A percentile compares a stretch with the other conserved stretches of the same genome.
phyloP scores from a whole-genome alignment of 306 rosid genomes.

The Potentilla sterilis region DNA sequence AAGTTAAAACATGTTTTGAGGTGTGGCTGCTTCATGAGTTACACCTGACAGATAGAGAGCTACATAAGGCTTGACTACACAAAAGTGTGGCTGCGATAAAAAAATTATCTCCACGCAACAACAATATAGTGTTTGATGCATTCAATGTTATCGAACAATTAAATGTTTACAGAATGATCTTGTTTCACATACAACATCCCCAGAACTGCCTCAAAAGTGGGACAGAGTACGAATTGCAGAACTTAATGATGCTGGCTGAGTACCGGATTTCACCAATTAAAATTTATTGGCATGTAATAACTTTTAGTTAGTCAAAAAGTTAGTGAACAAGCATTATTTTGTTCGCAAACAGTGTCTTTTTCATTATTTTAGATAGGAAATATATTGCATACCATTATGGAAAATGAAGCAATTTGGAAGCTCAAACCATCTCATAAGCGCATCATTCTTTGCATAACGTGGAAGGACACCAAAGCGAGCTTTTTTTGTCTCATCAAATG shows the following conservation, averaged over 20 bases:
- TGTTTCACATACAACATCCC: background rate
- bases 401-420: constrained; percentile 96
- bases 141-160: background rate
- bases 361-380: constrained; percentile 10
- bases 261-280: background rate
- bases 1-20: background rate
- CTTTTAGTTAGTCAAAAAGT: background rate
- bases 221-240: constrained; percentile 2
- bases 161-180: background rate
- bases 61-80: background rate
- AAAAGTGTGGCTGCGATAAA: background rate
- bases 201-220: background rate
- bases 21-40: background rate
- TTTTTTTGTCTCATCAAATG: constrained; percentile 78
- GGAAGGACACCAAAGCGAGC: constrained; percentile 95
- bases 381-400: constrained; percentile 64
- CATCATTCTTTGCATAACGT: constrained; percentile 84
- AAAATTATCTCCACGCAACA: background rate
- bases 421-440: constrained; percentile 85
- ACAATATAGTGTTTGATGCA: background rate
- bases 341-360: background rate
- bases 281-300: background rate
- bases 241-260: background rate
- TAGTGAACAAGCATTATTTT: background rate
- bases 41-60: background rate